Evolutionary conservation across 345 rosid species (phyloP).

Genomic region (Euphorbia peplus): DNA sequence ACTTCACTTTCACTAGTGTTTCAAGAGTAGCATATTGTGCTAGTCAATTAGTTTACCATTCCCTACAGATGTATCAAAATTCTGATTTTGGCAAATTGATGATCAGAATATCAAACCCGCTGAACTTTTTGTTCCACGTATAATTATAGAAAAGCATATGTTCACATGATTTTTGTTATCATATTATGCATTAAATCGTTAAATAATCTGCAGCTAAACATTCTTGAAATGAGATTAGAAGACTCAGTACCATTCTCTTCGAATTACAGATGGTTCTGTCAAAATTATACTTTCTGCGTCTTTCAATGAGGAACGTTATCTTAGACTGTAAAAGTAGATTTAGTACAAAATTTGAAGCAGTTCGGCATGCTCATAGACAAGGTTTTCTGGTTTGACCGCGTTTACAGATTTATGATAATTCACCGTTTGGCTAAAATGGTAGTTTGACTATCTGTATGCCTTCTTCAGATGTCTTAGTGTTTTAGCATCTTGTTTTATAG

Average conservation of each 20-base stretch:
- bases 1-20: background rate
- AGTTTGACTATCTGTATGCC: constrained; percentile 3
- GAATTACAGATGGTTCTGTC: background rate
- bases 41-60: background rate
- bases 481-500: constrained; percentile 24
- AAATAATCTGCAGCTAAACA: background rate
- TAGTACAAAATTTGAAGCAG: background rate
- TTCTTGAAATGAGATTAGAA: background rate
- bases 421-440: background rate
- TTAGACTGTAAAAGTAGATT: background rate
- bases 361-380: background rate
- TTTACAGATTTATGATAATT: background rate
- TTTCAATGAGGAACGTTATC: background rate
- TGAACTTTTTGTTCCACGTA: no score
- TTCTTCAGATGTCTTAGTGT: constrained; percentile 14
- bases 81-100: constrained; percentile 5
- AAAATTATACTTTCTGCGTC: no score
- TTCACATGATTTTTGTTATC: background rate
- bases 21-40: background rate
- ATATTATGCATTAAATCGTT: background rate
- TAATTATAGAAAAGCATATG: background rate
- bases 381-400: background rate
- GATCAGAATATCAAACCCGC: background rate
- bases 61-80: background rate
- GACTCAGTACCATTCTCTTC: background rate